Conservation (phyloP, 495 filamentous ascomycete genomes). For the Platismatia glauca region DNA sequence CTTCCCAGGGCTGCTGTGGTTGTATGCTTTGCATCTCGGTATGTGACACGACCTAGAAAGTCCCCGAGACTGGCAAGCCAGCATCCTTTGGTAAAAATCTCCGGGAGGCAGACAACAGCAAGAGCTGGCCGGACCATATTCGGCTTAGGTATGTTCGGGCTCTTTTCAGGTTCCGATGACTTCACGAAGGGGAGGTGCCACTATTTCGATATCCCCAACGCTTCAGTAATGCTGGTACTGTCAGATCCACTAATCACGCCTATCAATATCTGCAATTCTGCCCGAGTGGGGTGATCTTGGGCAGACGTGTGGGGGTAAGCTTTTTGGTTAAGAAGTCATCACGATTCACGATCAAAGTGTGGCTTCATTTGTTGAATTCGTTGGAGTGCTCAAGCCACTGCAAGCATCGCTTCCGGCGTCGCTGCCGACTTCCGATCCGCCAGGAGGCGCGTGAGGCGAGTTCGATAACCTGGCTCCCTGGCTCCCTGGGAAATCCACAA, state of each 20-base stretch:
- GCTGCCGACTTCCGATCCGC: slow-evolving; percentile 1
- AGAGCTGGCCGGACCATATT: background rate
- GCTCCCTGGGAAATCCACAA: no score
- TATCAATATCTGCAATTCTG: background rate
- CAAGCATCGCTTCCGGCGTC: background rate
- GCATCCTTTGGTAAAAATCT: background rate
- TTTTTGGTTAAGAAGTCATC: background rate
- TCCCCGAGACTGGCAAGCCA: background rate
- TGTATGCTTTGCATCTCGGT: background rate
- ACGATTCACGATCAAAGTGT: background rate
- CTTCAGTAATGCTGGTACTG: background rate
- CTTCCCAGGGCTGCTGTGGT: background rate
- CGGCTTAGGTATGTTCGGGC: background rate
- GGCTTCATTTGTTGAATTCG: background rate
- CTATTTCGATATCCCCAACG: background rate
- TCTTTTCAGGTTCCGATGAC: background rate
- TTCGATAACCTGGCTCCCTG: background rate
- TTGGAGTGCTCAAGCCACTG: background rate
- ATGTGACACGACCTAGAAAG: background rate
- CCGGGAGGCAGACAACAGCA: background rate
- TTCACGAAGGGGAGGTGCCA: background rate
- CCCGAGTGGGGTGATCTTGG: background rate
- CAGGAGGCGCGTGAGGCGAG: background rate
- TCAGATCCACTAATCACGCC: background rate
- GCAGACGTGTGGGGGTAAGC: slow-evolving; percentile 1